Percentiles rank a stretch among this genome's conserved stretches.
Conservation (phyloP, 495 filamentous ascomycete species). For the Aspergillus indologenus region DNA sequence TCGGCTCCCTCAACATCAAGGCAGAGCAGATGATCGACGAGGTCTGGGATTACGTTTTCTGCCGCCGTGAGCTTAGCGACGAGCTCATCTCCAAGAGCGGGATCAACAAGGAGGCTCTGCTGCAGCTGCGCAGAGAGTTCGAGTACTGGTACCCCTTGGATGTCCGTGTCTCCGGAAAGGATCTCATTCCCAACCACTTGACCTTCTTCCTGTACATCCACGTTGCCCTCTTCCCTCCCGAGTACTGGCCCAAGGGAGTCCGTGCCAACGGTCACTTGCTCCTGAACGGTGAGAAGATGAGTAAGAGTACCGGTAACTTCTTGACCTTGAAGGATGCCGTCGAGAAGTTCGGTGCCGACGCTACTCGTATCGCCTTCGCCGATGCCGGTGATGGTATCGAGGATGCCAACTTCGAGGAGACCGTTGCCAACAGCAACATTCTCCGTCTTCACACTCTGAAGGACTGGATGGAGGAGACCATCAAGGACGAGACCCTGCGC, state of each 20-base stretch:
- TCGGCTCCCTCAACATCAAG: slow-evolving; percentile 63
- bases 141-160: slow-evolving; percentile 97
- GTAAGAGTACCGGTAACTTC: slow-evolving; percentile 93
- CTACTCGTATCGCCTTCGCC: slow-evolving; percentile 84
- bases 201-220: slow-evolving; percentile 98
- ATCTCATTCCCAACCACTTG: slow-evolving; percentile 84
- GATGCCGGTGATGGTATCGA: slow-evolving; percentile 93
- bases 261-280: slow-evolving; percentile 90
- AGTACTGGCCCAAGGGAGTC: slow-evolving; percentile 82
- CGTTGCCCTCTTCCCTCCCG: slow-evolving; percentile 76
- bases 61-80: slow-evolving; percentile 60
- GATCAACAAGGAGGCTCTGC: slow-evolving; percentile 67
- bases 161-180: slow-evolving; percentile 78
- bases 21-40: slow-evolving; percentile 92
- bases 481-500: slow-evolving; percentile 69
- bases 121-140: slow-evolving; percentile 82
- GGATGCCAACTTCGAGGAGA: slow-evolving; percentile 97
- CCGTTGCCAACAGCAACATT: slow-evolving; percentile 86
- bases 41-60: slow-evolving; percentile 94
- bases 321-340: slow-evolving; percentile 83
- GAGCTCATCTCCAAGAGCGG: slow-evolving; percentile 59
- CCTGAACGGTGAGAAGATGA: slow-evolving; percentile 96
- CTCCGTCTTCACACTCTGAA: slow-evolving; percentile 80
- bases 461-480: slow-evolving; percentile 87
- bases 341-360: slow-evolving; percentile 92